Percentiles rank a stretch among this genome's conserved stretches.
These are phyloP conservation scores for Pestalotiopsis sp. DNA, from an alignment of 2,329 filamentous ascomycete species.

Conservation along the genomic window DNA sequence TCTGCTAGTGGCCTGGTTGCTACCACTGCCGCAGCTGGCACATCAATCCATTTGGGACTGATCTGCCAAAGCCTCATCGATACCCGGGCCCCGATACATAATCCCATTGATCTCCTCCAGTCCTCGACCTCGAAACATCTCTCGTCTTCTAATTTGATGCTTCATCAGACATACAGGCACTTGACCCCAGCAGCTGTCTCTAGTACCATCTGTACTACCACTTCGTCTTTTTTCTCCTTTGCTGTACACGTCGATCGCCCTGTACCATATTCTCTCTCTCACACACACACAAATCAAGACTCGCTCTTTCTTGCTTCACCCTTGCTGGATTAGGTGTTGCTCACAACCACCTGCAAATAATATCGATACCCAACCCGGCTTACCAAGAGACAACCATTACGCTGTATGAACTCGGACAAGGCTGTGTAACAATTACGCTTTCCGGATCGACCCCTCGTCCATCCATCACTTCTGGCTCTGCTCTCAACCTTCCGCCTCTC, in stretches of 20 bases:
- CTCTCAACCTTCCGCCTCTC: neutral
- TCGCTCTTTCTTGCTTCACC: neutral
- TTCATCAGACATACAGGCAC: slow-evolving; percentile 3
- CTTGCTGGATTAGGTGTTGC: slow-evolving; percentile 8
- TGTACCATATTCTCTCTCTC: neutral
- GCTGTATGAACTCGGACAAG: neutral
- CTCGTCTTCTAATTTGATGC: slow-evolving; percentile 17
- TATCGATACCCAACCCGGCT: slow-evolving; percentile 4
- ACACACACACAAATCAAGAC: neutral
- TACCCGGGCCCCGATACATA: slow-evolving; percentile 27
- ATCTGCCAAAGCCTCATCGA: neutral
- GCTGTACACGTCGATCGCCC: neutral
- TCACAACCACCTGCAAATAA: slow-evolving; percentile 3
- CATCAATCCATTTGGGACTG: neutral
- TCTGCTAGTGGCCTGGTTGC: neutral
- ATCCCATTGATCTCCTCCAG: slow-evolving; percentile 26
- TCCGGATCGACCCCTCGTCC: neutral
- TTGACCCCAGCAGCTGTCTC: slow-evolving; percentile 3
- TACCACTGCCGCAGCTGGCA: neutral
- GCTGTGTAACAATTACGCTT: neutral
- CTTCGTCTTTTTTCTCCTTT: neutral
- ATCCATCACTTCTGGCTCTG: neutral
- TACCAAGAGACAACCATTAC: neutral
- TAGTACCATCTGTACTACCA: neutral
- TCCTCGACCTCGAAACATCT: slow-evolving; percentile 20